Conservation (phyloP, 257 asterid genomes). For the Fraxinus cuspidata region DNA sequence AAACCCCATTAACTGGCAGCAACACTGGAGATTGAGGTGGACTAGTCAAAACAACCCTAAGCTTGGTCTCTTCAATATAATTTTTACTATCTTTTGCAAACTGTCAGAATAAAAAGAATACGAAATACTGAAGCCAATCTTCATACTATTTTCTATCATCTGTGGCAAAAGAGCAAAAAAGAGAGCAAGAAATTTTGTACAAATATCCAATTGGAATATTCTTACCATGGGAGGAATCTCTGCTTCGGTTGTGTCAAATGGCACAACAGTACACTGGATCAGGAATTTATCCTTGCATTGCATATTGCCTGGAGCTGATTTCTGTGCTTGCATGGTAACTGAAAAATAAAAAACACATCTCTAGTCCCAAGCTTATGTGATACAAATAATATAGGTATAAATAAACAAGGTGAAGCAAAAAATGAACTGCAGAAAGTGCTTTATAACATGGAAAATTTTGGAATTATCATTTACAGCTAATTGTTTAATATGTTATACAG, state of each 20-base stretch:
- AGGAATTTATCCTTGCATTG: constrained; percentile 57
- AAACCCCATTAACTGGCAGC: constrained; percentile 36
- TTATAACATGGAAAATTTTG: not conserved
- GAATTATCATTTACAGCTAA: not conserved
- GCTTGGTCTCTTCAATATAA: constrained; percentile 50
- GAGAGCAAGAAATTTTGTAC: not conserved
- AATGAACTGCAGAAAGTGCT: not conserved
- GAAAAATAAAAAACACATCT: not conserved
- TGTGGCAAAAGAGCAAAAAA: not conserved
- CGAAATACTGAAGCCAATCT: constrained; percentile 1
- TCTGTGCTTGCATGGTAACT: constrained; percentile 56
- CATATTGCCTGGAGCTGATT: constrained; percentile 38
- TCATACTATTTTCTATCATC: not conserved
- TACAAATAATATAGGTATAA: not conserved
- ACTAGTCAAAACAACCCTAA: constrained; percentile 42
- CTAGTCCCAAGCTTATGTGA: not conserved
- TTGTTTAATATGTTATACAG: not conserved
- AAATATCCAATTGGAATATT: not conserved
- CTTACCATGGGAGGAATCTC: constrained; percentile 40
- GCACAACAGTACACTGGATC: constrained; percentile 41
- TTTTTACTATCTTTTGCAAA: constrained; percentile 42
- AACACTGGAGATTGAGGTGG: constrained; percentile 40
- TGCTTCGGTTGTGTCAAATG: constrained; percentile 43
- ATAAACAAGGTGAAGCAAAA: not conserved
- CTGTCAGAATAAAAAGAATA: constrained; percentile 26